phyloP scores from a whole-genome alignment of 2,329 filamentous ascomycete species.

The Claviceps humidiphila region DNA sequence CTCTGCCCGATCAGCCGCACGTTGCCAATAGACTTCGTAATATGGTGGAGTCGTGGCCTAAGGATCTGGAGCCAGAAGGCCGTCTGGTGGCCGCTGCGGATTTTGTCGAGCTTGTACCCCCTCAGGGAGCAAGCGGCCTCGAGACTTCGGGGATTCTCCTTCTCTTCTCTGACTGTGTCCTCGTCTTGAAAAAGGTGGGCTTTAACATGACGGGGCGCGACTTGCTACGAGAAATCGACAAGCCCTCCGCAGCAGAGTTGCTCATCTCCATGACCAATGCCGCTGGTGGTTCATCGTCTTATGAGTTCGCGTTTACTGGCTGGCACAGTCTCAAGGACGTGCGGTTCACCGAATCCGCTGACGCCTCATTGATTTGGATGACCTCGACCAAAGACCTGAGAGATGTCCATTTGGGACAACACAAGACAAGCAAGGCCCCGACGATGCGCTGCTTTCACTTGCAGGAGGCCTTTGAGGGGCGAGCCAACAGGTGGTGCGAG shows the following conservation, averaged over 20 bases:
- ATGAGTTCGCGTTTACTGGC: conserved; percentile 64
- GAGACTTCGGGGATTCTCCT: conserved; percentile 59
- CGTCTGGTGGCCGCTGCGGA: conserved; percentile 73
- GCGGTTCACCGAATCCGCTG: conserved; percentile 57
- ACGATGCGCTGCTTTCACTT: conserved; percentile 59
- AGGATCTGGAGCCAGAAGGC: conserved; percentile 56
- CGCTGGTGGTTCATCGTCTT: conserved; percentile 45
- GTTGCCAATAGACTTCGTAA: conserved; percentile 61
- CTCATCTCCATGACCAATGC: conserved; percentile 51
- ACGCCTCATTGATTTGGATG: conserved; percentile 55
- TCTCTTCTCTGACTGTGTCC: conserved; percentile 70
- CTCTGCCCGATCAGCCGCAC: conserved; percentile 54
- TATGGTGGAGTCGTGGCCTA: conserved; percentile 66
- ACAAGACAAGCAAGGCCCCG: conserved; percentile 29
- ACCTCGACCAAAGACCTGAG: conserved; percentile 49
- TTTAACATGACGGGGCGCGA: conserved; percentile 58
- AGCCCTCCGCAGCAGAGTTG: conserved; percentile 52
- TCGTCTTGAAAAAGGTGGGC: conserved; percentile 60
- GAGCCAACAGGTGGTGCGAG: conserved; percentile 63
- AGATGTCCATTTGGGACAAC: conserved; percentile 34
- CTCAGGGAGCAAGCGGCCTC: conserved; percentile 30
- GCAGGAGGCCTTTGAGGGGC: conserved; percentile 64
- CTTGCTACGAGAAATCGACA: conserved; percentile 73
- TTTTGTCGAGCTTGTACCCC: conserved; percentile 61
- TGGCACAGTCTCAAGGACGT: conserved; percentile 57